Evolutionary conservation across 2,329 filamentous ascomycete species (phyloP).

Genomic region (Xylariales sp.): DNA sequence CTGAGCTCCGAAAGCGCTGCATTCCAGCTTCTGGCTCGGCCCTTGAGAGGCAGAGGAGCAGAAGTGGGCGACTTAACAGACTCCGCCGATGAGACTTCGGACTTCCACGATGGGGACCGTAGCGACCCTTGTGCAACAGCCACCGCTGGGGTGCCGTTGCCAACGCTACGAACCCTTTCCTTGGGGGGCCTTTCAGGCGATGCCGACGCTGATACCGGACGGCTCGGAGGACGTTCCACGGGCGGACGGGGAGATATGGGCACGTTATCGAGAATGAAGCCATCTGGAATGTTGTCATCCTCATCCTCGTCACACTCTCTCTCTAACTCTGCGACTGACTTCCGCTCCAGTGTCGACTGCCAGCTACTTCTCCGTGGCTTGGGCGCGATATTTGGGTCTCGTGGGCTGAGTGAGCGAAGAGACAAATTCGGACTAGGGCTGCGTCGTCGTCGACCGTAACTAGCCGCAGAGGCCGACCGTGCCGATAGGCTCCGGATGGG

Average conservation of each 20-base stretch:
- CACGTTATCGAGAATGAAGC: constrained; percentile 75
- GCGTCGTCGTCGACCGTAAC: constrained; percentile 36
- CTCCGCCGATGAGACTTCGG: constrained; percentile 31
- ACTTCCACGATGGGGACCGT: constrained; percentile 51
- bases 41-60: constrained; percentile 39
- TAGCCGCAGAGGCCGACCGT: constrained; percentile 34
- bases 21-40: constrained; percentile 71
- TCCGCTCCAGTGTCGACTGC: constrained; percentile 63
- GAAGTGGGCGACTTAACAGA: constrained; percentile 26
- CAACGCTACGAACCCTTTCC: constrained; percentile 49
- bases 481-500: constrained; percentile 29
- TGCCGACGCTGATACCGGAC: constrained; percentile 46
- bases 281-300: constrained; percentile 75
- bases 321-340: constrained; percentile 67
- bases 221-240: constrained; percentile 50
- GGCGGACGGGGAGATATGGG: constrained; percentile 71
- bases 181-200: constrained; percentile 49
- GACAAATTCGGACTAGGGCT: constrained; percentile 46
- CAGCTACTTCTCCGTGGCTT: constrained; percentile 61
- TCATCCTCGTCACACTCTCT: constrained; percentile 74
- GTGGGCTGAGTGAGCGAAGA: constrained; percentile 34
- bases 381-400: constrained; percentile 32
- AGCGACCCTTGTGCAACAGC: constrained; percentile 57
- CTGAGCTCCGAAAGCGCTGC: constrained; percentile 65
- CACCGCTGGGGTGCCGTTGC: constrained; percentile 60